Evolutionary conservation across 805 yeast genomes (phyloP), one percentile per base, ranked within the genome.

Genomic region (Metschnikowia continentalis): DNA sequence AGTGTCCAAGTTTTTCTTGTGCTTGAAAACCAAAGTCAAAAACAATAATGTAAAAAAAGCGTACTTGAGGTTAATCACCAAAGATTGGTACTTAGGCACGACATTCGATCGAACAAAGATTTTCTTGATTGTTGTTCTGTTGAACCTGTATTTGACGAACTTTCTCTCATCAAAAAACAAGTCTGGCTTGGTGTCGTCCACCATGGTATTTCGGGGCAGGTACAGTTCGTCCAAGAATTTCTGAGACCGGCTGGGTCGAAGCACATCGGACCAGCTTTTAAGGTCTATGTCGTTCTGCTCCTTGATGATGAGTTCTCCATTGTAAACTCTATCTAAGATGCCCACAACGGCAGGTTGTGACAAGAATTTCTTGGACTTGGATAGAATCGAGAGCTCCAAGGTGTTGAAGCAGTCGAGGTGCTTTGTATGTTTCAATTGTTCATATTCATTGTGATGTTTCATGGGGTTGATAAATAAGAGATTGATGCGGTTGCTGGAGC

Each of bases 271-370:
- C 49, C 51, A 47, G 15, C 23, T 32, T 7, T 44, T 46, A 1
- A 44, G 33, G 17, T 32, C 50, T 55, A 50, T 19, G 66, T 60
- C 60, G 61, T 72, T 23, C 59, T 63, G 54, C 61, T 71, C 62
- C 62, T 71, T 63, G 60, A 68, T 39, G 47, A 68, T 75, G 23
- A 80, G 65, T 32, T 77, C 78, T 0, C 84, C 84, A 51, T 74
- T 73, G 71, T 82, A 80, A 33, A 80, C 71, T 45, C 77, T 73
- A 46, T 75, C 74, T 36, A 80, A 57, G 6, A 78, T 72, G 32
- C 74, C 71, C 5, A 74, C 70, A 2, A 80, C 71, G 5, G 77
- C 70, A 1, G 84, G 83, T 59, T 79, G 82, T 3, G 81, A 73
- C 43, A 80, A 63, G 52, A 80, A 74, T 55, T 68, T 67, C 56